phyloP scores from a whole-genome alignment of 139 green algal species.

The Chlamydomonas sp. region DNA sequence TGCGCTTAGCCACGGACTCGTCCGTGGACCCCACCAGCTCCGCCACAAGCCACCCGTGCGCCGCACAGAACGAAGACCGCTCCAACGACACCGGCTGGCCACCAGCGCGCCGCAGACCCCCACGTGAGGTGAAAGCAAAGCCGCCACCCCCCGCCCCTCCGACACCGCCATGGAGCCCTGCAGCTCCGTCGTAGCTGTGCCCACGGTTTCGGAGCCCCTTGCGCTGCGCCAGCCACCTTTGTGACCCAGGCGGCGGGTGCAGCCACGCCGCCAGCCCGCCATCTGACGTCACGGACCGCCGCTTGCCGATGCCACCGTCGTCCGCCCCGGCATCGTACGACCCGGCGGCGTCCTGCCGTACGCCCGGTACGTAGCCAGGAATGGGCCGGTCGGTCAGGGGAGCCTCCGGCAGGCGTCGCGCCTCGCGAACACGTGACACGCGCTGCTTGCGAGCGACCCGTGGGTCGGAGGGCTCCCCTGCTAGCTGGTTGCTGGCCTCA shows the following conservation, averaged over 20 bases:
- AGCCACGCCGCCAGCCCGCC: neutral
- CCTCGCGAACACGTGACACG: neutral
- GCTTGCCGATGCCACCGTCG: neutral
- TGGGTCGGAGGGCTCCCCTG: no score
- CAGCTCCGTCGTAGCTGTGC: no score
- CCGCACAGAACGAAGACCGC: neutral
- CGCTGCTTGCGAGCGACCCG: neutral
- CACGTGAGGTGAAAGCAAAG: neutral
- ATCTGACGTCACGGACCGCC: neutral
- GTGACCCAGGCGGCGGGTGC: neutral
- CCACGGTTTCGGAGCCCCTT: no score
- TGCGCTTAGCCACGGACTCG: neutral
- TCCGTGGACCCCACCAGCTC: neutral
- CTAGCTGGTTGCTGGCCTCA: no score
- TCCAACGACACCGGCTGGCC: neutral
- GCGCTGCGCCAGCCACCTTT: neutral
- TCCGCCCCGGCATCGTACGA: neutral
- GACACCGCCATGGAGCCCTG: neutral
- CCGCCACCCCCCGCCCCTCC: neutral
- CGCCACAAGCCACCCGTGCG: constrained; percentile 28
- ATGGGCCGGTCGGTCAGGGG: neutral
- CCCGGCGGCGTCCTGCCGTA: neutral
- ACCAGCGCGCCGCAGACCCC: neutral
- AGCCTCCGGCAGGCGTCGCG: neutral
- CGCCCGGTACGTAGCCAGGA: neutral